phyloP scores from a whole-genome alignment of 2,329 filamentous ascomycete species.

The Aspergillus sergii region DNA sequence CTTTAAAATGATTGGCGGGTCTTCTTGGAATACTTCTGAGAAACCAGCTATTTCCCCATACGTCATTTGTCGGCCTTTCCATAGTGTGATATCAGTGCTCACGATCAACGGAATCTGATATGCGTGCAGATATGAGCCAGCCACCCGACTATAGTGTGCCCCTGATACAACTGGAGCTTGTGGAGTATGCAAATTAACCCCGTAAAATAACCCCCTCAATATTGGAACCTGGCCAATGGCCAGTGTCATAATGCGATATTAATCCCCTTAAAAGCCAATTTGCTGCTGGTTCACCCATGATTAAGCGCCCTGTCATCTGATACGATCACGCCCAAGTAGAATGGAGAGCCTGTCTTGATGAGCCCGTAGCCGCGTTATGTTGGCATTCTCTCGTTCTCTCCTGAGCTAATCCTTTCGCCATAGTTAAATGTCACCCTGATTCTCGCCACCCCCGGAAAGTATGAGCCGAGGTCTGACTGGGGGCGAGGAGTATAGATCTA shows the following conservation, averaged over 20 bases:
- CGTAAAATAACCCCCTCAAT: background rate
- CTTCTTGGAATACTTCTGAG: background rate
- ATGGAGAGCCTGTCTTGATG: background rate
- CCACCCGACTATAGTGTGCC: background rate
- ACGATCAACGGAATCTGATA: background rate
- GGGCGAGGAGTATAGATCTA: background rate
- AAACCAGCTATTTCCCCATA: too few species aligned
- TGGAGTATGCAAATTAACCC: background rate
- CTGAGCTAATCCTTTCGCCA: background rate
- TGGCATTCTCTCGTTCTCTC: background rate
- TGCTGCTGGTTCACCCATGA: background rate
- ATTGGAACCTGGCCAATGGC: background rate
- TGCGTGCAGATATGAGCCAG: background rate
- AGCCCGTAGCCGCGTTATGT: background rate
- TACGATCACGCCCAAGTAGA: conserved; percentile 20
- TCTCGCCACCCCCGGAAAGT: background rate
- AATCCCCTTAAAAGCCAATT: background rate
- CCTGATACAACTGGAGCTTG: background rate
- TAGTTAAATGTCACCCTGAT: background rate
- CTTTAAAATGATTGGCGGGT: background rate
- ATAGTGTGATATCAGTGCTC: background rate
- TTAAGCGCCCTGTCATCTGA: conserved; percentile 24
- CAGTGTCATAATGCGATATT: background rate
- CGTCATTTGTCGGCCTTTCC: background rate
- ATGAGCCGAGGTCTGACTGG: background rate